A percentile compares a stretch with the other conserved stretches of the same genome.
Evolutionary conservation across 2,329 filamentous ascomycete genomes (phyloP).

Genomic region (Colletotrichum musae): DNA sequence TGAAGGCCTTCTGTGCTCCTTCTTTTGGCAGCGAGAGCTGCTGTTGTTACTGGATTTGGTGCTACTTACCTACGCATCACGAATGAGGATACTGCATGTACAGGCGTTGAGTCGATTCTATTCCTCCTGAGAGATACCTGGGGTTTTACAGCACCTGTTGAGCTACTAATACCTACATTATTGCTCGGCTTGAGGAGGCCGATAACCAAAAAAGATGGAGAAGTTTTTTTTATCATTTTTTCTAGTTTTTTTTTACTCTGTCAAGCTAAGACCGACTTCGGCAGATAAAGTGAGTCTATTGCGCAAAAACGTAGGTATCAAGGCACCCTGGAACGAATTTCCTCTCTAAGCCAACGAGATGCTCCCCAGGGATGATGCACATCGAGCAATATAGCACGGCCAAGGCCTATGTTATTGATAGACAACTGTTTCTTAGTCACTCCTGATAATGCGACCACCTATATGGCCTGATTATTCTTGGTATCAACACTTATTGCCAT

Average conservation of each 20-base stretch:
- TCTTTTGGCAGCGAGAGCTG: not conserved
- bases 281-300: too few species aligned
- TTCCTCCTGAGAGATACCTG: conserved; percentile 1
- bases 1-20: conserved; percentile 34
- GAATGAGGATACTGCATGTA: conserved; percentile 18
- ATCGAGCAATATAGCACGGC: not conserved
- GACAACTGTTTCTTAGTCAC: not conserved
- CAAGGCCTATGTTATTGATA: not conserved
- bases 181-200: not conserved
- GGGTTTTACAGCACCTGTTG: conserved; percentile 23
- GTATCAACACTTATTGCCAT: conserved; percentile 15
- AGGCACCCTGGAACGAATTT: too few species aligned
- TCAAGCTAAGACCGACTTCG: too few species aligned
- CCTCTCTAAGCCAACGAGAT: too few species aligned
- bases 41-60: not conserved
- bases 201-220: not conserved
- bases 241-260: too few species aligned
- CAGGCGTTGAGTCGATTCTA: conserved; percentile 26
- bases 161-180: conserved; percentile 8
- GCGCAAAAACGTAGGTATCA: too few species aligned
- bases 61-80: not conserved
- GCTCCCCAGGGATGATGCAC: too few species aligned
- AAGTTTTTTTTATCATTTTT: too few species aligned
- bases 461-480: not conserved
- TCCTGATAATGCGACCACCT: not conserved